Base-by-base conservation (phyloP, 2,329 filamentous ascomycete genomes). In the Colletotrichum coccodes region DNA sequence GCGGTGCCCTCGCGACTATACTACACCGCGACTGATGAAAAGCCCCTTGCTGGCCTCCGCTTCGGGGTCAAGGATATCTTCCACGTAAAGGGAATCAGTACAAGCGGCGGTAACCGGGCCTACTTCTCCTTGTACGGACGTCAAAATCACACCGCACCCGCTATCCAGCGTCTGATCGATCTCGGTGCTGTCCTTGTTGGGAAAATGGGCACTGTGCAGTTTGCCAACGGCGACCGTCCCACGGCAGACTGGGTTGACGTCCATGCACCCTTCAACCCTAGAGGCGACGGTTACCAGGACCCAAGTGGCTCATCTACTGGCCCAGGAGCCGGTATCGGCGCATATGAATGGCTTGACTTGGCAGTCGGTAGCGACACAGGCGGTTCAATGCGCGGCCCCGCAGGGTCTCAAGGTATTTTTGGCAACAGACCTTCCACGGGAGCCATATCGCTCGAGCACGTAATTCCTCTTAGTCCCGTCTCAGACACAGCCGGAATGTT, bases 41-140 rank as follows among this genome's bases (percentile, higher is more conserved):
- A 84, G 70, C 85, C 85, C 3, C 76, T 88, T 1, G 83, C 85
- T 8, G 86, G 86, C 18, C 80, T 86, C 21, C 79, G 86, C 12
- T 76, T 88, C 0, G 85, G 82, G 2, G 79, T 88, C 64, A 91
- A 91, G 71, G 89, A 91, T 70, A 87, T 89, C 56, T 87, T 82
- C 68, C 82, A 89, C 65, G 75, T 91, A 44, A 65, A 61, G 28
- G 89, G 88, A 0, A 73, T 89, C 8, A 81, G 82, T 34, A 89
- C 84, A 0, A 81, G 81, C 8, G 82, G 83, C 50, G 87, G 87
- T 1, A 89, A 86, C 59, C 79, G 86, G 50, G 85, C 88, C 3
- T 90, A 84, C 77, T 85, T 85, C 54, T 77, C 84, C 66, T 77
- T 90, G 3, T 86, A 89, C 62, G 80, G 81, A 4, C 75, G 83